phyloP scores from a whole-genome alignment of 2,329 filamentous ascomycete genomes.

The Gyromitra esculenta region DNA sequence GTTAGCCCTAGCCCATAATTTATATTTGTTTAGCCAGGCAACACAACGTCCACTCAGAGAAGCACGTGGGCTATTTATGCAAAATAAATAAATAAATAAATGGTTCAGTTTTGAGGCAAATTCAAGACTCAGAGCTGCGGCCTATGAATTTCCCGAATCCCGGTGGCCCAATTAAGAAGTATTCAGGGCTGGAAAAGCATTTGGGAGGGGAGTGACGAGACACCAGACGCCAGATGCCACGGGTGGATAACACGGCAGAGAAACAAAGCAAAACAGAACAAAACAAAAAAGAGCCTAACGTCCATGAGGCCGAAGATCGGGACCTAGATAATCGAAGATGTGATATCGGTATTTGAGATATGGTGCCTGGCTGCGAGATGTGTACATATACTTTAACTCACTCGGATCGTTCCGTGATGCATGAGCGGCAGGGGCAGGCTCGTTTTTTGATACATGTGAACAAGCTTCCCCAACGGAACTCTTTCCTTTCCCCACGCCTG shows the following conservation, averaged over 20 bases:
- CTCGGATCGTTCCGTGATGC: slow-evolving; percentile 23
- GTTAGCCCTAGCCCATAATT: slow-evolving; percentile 25
- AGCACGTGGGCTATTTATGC: slow-evolving; percentile 28
- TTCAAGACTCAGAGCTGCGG: not conserved
- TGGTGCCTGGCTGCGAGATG: slow-evolving; percentile 22
- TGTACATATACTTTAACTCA: slow-evolving; percentile 3
- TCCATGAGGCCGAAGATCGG: slow-evolving; percentile 23
- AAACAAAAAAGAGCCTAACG: not conserved
- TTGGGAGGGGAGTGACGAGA: not conserved
- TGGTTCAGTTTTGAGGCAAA: slow-evolving; percentile 14
- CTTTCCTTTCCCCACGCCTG: slow-evolving; percentile 4
- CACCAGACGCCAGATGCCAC: slow-evolving; percentile 1
- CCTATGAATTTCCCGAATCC: not conserved
- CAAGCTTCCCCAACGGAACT: not conserved
- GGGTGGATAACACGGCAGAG: slow-evolving; percentile 20
- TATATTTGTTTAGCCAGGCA: slow-evolving; percentile 30
- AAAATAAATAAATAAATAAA: slow-evolving; percentile 16
- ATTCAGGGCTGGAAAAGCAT: not conserved
- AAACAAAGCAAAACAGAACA: not conserved
- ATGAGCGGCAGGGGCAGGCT: not conserved
- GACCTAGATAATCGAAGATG: slow-evolving; percentile 29
- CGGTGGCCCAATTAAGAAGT: slow-evolving; percentile 9
- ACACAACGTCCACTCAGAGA: slow-evolving; percentile 29
- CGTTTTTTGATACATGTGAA: not conserved
- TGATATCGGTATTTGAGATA: slow-evolving; percentile 33